A percentile compares a stretch with the other conserved stretches of the same genome.
These are phyloP conservation scores for Echeveria elegans DNA, from an alignment of 164 flowering plant genomes.

Conservation along the genomic window DNA sequence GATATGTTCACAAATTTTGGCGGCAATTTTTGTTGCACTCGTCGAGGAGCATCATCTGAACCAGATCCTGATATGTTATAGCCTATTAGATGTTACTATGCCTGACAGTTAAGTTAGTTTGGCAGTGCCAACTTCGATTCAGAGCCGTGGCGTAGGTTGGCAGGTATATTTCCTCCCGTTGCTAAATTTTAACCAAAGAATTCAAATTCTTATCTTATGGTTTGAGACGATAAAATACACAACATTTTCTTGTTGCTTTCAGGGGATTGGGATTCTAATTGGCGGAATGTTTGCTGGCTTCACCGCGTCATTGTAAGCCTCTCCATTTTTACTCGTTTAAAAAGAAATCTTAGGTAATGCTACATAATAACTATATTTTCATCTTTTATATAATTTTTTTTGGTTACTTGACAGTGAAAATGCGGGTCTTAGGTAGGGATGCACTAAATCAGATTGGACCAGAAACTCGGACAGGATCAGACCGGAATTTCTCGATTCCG, in stretches of 20 bases:
- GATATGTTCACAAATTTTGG: constrained; percentile 47
- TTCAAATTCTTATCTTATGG: background rate
- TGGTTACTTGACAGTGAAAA: constrained; percentile 29
- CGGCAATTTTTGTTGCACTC: constrained; percentile 50
- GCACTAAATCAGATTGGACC: too few relatives aligned
- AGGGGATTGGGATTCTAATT: constrained; percentile 55
- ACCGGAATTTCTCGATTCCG: too few relatives aligned
- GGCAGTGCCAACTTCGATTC: constrained; percentile 61
- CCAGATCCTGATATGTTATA: background rate
- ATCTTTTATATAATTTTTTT: background rate
- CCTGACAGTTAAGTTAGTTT: constrained; percentile 14
- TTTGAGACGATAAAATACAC: constrained; percentile 4
- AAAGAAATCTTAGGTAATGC: background rate
- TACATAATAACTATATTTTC: background rate
- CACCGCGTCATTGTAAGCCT: constrained; percentile 75
- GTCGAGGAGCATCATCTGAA: constrained; percentile 35
- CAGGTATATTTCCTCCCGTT: constrained; percentile 24
- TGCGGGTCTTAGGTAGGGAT: too few relatives aligned
- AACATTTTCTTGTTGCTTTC: too few relatives aligned
- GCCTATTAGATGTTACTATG: background rate
- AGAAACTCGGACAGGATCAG: too few relatives aligned
- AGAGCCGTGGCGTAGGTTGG: constrained; percentile 59
- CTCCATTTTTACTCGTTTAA: background rate
- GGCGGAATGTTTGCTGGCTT: constrained; percentile 76
- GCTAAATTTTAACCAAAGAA: background rate